Conservation (phyloP, 768 basidiomycete species). For the Russula virescens region DNA sequence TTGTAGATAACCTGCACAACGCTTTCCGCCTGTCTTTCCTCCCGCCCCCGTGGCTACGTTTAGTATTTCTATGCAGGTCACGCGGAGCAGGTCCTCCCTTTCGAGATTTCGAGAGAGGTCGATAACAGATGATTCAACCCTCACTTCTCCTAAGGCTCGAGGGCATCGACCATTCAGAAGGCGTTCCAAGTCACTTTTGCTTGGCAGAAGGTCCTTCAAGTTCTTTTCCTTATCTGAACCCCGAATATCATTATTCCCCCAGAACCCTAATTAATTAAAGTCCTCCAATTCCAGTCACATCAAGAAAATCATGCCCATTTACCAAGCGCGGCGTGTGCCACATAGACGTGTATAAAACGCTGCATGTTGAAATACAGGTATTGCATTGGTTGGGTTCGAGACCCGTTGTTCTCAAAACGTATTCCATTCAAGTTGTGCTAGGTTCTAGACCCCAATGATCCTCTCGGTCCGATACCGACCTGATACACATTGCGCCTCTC, state of each 20-base stretch:
- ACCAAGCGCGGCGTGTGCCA: too few relatives aligned
- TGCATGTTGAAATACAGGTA: too few relatives aligned
- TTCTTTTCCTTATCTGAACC: not conserved
- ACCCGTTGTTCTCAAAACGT: not conserved
- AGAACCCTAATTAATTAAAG: not conserved
- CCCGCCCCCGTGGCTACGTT: too few relatives aligned
- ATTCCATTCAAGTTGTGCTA: too few relatives aligned
- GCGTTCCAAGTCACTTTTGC: not conserved
- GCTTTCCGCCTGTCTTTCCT: too few relatives aligned
- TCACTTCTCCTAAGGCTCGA: not conserved
- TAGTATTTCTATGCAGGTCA: not conserved
- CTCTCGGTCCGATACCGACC: not conserved
- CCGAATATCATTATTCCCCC: not conserved
- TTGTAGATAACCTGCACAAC: too few relatives aligned
- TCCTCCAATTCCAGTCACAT: too few relatives aligned
- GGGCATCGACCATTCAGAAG: not conserved
- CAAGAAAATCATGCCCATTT: too few relatives aligned
- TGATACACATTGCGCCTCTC: not conserved
- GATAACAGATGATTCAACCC: not conserved
- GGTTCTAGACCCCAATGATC: not conserved
- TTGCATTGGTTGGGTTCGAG: not conserved
- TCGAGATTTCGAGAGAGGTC: not conserved
- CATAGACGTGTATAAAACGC: too few relatives aligned
- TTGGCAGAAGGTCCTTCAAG: not conserved
- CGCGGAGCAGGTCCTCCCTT: not conserved